These are phyloP conservation scores for Lachnellula arida DNA, from an alignment of 2,329 filamentous ascomycete genomes.

Conservation along the genomic window DNA sequence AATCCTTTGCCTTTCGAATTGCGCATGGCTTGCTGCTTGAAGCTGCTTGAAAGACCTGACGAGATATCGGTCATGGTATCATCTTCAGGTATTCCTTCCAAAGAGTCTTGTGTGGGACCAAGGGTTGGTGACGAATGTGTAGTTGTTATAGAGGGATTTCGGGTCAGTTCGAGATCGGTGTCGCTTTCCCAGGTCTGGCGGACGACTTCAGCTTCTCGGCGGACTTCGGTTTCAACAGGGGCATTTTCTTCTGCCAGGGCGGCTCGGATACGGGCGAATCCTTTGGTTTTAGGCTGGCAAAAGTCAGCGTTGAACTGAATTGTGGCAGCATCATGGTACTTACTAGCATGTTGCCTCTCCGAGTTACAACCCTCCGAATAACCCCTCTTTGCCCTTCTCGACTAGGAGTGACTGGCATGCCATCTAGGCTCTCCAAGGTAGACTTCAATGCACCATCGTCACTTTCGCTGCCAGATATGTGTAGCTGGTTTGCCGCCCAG, in stretches of 20 bases:
- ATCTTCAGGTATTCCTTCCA: conserved; percentile 69
- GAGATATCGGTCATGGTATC: conserved; percentile 56
- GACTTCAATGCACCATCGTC: conserved; percentile 59
- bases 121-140: conserved; percentile 66
- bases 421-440: conserved; percentile 34
- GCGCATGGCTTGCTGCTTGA: conserved; percentile 68
- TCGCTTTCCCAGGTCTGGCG: conserved; percentile 92
- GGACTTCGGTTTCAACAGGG: conserved; percentile 82
- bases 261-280: conserved; percentile 87
- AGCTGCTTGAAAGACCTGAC: conserved; percentile 53
- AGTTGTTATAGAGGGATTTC: conserved; percentile 45
- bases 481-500: conserved; percentile 82
- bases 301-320: conserved; percentile 27
- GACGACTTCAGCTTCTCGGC: conserved; percentile 90
- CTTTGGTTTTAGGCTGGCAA: conserved; percentile 84
- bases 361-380: conserved; percentile 75
- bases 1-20: conserved; percentile 69
- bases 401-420: conserved; percentile 38
- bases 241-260: conserved; percentile 83
- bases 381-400: conserved; percentile 65
- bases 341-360: conserved; percentile 84
- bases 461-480: conserved; percentile 77
- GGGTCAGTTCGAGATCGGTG: conserved; percentile 50
- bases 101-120: conserved; percentile 53
- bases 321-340: conserved; percentile 32